phyloP scores from a whole-genome alignment of 169 alveolate genomes.

The Perkinsus olseni region DNA sequence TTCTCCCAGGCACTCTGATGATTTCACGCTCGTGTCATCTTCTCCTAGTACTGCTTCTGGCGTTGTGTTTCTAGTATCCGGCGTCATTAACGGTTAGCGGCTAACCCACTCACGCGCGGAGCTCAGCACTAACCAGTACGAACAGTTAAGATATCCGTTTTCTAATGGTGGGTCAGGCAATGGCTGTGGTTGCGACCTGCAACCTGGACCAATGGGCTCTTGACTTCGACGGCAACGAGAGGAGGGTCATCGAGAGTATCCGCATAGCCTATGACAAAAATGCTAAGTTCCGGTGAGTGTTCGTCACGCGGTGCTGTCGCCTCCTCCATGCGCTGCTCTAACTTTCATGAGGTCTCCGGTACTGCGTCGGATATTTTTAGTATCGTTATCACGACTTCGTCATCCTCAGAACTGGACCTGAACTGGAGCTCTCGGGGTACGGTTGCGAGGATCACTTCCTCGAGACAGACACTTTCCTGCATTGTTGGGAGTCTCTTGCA shows the following conservation, averaged over 20 bases:
- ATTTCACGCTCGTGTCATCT: too few relatives aligned
- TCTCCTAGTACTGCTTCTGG: too few relatives aligned
- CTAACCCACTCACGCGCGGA: too few relatives aligned
- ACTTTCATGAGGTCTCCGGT: too few relatives aligned
- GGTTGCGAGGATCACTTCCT: constrained; percentile 74
- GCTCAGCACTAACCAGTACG: too few relatives aligned
- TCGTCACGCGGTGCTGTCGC: too few relatives aligned
- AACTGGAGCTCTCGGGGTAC: constrained; percentile 59
- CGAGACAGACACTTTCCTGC: constrained; percentile 67
- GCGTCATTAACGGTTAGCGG: too few relatives aligned
- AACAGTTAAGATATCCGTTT: neutral
- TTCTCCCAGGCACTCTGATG: too few relatives aligned
- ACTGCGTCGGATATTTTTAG: too few relatives aligned
- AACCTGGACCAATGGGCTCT: constrained; percentile 54
- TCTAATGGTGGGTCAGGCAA: neutral
- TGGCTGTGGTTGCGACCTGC: constrained; percentile 15
- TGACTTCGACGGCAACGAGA: constrained; percentile 51
- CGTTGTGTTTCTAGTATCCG: too few relatives aligned
- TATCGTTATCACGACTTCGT: too few relatives aligned
- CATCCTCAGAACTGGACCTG: constrained; percentile 49
- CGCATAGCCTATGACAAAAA: constrained; percentile 26
- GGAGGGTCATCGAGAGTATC: constrained; percentile 43
- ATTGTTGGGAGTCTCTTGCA: constrained; percentile 62
- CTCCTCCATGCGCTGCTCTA: too few relatives aligned
- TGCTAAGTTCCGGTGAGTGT: constrained; percentile 34